Base-by-base conservation (phyloP, 306 rosid species). In the Acmispon strigosus region DNA sequence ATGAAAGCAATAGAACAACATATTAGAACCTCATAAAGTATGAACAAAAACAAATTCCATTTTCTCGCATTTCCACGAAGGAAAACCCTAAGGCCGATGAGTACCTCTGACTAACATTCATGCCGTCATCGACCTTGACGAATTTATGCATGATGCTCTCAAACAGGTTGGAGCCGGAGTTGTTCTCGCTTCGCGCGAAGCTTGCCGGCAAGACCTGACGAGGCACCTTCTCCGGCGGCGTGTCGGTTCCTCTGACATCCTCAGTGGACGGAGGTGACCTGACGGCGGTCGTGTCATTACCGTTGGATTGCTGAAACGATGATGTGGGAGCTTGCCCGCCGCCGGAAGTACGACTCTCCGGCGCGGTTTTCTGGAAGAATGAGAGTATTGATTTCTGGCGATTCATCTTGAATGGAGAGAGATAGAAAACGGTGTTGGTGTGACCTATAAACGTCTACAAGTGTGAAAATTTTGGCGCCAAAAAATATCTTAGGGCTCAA, bases 191-290 rank as follows among this genome's bases (percentile, higher is more conserved):
- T 5, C 70, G 66, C 8, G 66, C 15, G 50, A 75, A 79, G 8
- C 41, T 78, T 20, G 75, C 81, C 47, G 84, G 87, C 1, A 84
- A 71, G 76, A 93, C 41, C 80, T 76, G 90, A 59, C 94, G 92
- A 0, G 98, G 94, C 68, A 69, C 89, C 83, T 93, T 93, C 88
- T 93, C 97, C 73, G 97, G 98, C 76, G 98, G 98, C 18, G 98
- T 90, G 13, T 90, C 97, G 22, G 96, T 86, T 87, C 97, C 98
- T 15, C 77, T 83, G 59, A 93, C 80, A 47, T 88, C 94, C 29
- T 85, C 94, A 22, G 50, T 15, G 11, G 82, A 67, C 17, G 54
- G 41, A 7, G 72, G 81, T 47, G 54, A 82, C 18, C 61, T 71
- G 65, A 44, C 49, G 47, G 58, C 18, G n/a, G 54, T 17, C 17